Conservation (phyloP, 164 flowering plant genomes). For the Magnolia changhungtana region DNA sequence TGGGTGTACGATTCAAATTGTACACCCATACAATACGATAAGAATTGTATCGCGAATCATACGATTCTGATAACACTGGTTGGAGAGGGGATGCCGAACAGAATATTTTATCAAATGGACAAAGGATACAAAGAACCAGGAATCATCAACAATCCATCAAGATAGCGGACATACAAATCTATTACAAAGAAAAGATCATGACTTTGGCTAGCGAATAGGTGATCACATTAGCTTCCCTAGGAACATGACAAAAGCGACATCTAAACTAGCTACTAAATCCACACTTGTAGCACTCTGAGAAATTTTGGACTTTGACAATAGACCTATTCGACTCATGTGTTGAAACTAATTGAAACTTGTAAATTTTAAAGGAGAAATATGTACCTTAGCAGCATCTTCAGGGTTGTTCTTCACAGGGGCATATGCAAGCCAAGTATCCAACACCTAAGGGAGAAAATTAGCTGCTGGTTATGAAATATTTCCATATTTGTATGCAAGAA, state of each 20-base stretch:
- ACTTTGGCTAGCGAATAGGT: no score
- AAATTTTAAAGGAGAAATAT: constrained; percentile 1
- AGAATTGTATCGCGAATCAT: no score
- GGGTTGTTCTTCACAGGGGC: constrained; percentile 99
- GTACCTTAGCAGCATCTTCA: constrained; percentile 97
- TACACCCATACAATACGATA: no score
- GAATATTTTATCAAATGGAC: no score
- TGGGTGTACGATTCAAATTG: no score
- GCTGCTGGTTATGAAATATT: neutral
- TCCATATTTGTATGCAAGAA: neutral
- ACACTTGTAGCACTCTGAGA: neutral
- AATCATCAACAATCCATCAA: no score
- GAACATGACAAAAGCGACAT: neutral
- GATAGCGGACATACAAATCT: no score
- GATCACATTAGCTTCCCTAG: neutral
- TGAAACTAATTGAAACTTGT: neutral
- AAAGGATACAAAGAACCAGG: no score
- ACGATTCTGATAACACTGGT: no score
- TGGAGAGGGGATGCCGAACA: no score
- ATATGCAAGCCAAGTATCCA: constrained; percentile 98
- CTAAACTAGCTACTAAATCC: neutral
- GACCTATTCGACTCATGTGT: neutral
- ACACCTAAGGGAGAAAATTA: constrained; percentile 44
- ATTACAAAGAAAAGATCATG: no score
- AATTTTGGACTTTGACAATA: neutral